Conservation (phyloP, 2,329 filamentous ascomycete genomes). For the Cordyceps farinosa region DNA sequence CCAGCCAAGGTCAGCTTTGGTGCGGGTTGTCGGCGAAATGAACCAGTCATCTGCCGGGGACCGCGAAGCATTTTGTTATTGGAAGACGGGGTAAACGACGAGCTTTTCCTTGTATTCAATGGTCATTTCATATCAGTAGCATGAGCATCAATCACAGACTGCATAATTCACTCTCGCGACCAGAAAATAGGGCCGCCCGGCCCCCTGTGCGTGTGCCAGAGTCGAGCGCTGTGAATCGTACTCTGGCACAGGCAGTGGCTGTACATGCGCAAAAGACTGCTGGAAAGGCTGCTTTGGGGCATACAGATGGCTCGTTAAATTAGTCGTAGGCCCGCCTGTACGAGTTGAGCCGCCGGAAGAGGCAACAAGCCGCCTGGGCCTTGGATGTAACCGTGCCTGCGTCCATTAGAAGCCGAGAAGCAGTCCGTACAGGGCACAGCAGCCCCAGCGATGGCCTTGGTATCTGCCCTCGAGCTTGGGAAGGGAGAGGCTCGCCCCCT, state of each 20-base stretch:
- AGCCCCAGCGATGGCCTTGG: background rate
- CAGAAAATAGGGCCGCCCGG: slow-evolving; percentile 3
- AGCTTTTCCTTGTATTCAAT: slow-evolving; percentile 1
- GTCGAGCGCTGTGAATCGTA: slow-evolving; percentile 6
- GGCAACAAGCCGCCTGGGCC: background rate
- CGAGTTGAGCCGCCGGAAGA: background rate
- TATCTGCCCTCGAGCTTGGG: background rate
- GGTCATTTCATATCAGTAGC: background rate
- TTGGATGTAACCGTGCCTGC: background rate
- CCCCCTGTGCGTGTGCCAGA: slow-evolving; percentile 9
- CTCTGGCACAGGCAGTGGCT: background rate
- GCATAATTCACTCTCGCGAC: background rate
- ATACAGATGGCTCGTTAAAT: background rate
- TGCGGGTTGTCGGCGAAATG: slow-evolving; percentile 17
- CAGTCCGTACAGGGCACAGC: background rate
- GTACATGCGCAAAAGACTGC: background rate
- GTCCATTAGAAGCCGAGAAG: background rate
- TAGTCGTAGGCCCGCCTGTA: slow-evolving; percentile 15
- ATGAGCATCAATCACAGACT: slow-evolving; percentile 15
- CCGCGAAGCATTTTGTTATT: slow-evolving; percentile 13
- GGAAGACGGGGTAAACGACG: background rate
- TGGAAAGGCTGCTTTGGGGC: slow-evolving; percentile 2
- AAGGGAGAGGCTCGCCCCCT: background rate
- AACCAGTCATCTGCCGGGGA: slow-evolving; percentile 18
- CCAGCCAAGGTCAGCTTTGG: slow-evolving; percentile 15